Evolutionary conservation across 2,329 filamentous ascomycete species (phyloP).

Genomic region (Aspergillus eucalypticola): DNA sequence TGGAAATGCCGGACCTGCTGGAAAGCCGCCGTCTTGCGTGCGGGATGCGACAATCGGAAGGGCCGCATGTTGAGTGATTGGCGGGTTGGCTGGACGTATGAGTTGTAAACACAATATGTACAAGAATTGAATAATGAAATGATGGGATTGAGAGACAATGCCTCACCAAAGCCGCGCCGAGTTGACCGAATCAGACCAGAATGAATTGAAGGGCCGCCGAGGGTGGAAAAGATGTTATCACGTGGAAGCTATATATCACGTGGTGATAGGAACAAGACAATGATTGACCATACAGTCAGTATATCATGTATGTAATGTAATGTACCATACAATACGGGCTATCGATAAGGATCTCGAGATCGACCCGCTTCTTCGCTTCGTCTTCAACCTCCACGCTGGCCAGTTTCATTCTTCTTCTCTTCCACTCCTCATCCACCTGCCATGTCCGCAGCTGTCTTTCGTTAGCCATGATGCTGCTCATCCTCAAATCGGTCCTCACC

Average conservation of each 20-base stretch:
- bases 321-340: too few species aligned
- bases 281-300: background rate
- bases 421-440: background rate
- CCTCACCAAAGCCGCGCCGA: background rate
- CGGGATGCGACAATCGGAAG: constrained; percentile 14
- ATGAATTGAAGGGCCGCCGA: background rate
- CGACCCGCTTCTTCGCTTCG: background rate
- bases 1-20: constrained; percentile 52
- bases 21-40: constrained; percentile 10
- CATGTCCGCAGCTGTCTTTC: constrained; percentile 3
- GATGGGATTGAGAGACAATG: background rate
- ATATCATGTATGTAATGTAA: background rate
- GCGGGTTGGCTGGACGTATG: background rate
- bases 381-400: constrained; percentile 7
- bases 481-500: constrained; percentile 34
- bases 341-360: background rate
- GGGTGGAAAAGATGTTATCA: background rate
- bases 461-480: constrained; percentile 33
- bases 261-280: background rate
- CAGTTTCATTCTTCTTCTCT: background rate
- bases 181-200: background rate
- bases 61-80: constrained; percentile 15
- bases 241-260: background rate
- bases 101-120: background rate
- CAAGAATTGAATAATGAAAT: background rate